These are phyloP conservation scores for Colletotrichum destructivum DNA, from an alignment of 2,329 filamentous ascomycete genomes.

Conservation along the genomic window DNA sequence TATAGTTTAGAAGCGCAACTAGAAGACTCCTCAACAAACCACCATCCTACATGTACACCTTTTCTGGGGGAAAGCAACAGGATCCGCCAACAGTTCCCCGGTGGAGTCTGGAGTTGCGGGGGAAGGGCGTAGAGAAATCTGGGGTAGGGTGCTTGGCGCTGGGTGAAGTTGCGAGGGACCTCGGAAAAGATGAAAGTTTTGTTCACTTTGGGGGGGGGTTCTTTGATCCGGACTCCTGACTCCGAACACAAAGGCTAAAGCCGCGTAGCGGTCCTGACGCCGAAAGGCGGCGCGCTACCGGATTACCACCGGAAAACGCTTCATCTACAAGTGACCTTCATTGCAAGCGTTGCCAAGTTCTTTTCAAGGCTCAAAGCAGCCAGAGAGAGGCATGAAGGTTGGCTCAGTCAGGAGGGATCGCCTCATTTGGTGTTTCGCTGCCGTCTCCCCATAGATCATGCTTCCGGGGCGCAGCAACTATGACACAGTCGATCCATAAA, in stretches of 20 bases:
- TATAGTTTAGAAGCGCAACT: slow-evolving; percentile 11
- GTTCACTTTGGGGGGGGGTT: background rate
- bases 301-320: background rate
- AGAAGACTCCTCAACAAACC: background rate
- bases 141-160: slow-evolving; percentile 23
- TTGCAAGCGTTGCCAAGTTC: background rate
- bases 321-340: background rate
- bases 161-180: background rate
- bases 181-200: background rate
- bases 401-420: background rate
- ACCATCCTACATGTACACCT: background rate
- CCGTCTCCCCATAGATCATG: background rate
- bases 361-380: background rate
- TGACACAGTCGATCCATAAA: background rate
- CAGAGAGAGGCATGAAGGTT: no score
- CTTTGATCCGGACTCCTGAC: no score
- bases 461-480: background rate
- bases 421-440: background rate
- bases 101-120: slow-evolving; percentile 25
- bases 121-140: slow-evolving; percentile 12
- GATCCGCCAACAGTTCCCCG: background rate
- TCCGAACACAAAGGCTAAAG: background rate
- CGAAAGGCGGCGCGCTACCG: background rate
- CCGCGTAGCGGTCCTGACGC: background rate
- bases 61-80: slow-evolving; percentile 5